A percentile compares a stretch with the other conserved stretches of the same genome.
These are phyloP conservation scores for Lactifluus pinguis DNA, from an alignment of 768 basidiomycete genomes.

Conservation along the genomic window DNA sequence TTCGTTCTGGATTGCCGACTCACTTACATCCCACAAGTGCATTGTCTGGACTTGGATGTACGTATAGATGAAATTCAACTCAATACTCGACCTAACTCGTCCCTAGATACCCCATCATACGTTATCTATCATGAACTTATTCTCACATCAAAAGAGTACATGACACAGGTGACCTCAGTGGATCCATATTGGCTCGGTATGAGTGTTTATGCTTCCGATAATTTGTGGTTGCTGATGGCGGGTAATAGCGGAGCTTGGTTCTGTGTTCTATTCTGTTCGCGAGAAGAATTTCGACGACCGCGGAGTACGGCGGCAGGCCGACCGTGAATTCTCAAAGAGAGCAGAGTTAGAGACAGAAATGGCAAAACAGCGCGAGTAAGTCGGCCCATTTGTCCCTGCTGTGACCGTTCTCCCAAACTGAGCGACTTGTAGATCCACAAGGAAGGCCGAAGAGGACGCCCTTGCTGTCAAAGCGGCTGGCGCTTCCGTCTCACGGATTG, in stretches of 20 bases:
- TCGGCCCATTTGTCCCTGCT: neutral
- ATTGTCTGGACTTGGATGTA: constrained; percentile 91
- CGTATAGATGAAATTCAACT: constrained; percentile 22
- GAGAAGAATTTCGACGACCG: constrained; percentile 96
- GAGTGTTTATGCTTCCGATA: neutral
- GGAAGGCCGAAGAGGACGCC: constrained; percentile 53
- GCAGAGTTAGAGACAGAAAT: constrained; percentile 92
- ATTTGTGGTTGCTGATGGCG: constrained; percentile 5
- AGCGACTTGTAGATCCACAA: constrained; percentile 40
- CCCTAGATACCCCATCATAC: constrained; percentile 85
- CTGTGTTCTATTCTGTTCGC: constrained; percentile 95
- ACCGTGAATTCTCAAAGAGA: constrained; percentile 84
- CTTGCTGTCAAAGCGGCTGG: constrained; percentile 44
- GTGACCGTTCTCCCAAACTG: neutral
- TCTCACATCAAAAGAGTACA: constrained; percentile 92
- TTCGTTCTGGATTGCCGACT: constrained; percentile 88
- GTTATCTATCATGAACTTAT: constrained; percentile 96
- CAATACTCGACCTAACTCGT: neutral
- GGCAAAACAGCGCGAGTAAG: constrained; percentile 68
- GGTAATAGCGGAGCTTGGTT: constrained; percentile 76
- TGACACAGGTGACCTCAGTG: constrained; percentile 98
- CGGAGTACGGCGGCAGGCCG: constrained; percentile 64
- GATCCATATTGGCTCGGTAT: constrained; percentile 96
- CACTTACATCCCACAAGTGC: constrained; percentile 97
- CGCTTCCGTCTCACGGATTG: constrained; percentile 52